Percentiles rank a stretch among this genome's conserved stretches.
These are phyloP conservation scores for Cercospora berteroae DNA, from an alignment of 2,329 filamentous ascomycete species.

Conservation along the genomic window DNA sequence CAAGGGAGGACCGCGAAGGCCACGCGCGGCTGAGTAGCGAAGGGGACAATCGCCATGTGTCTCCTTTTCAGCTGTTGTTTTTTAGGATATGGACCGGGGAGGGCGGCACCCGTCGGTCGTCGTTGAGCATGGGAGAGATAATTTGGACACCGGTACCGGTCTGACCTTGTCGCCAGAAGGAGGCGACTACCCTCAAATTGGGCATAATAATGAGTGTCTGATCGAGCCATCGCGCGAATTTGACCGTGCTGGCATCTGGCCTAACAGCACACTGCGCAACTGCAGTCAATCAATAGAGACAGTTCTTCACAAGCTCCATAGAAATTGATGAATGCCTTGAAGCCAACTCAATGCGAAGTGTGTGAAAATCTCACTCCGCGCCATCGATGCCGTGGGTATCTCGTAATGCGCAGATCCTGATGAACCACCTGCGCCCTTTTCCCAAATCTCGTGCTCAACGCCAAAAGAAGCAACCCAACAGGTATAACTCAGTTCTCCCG, in stretches of 20 bases:
- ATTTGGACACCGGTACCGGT: neutral
- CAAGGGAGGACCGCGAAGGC: conserved; percentile 63
- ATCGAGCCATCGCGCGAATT: neutral
- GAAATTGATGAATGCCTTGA: neutral
- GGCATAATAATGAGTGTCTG: neutral
- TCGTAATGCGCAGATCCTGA: neutral
- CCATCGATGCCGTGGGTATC: conserved; percentile 4
- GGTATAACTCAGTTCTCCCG: conserved; percentile 39
- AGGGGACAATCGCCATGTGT: neutral
- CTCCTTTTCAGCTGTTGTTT: neutral
- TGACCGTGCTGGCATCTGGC: conserved; percentile 10
- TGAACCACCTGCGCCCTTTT: neutral
- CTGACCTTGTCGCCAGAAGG: neutral
- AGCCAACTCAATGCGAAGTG: neutral
- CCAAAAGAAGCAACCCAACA: neutral
- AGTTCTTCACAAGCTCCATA: conserved; percentile 2
- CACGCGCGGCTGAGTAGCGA: conserved; percentile 13
- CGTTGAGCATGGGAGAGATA: neutral
- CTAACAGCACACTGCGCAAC: neutral
- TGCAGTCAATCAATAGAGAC: conserved; percentile 2
- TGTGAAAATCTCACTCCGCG: neutral
- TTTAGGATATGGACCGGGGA: neutral
- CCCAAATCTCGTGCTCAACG: neutral
- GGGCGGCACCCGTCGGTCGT: neutral
- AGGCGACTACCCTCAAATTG: neutral